These are phyloP conservation scores for Heimioporus sp. DNA, from an alignment of 768 basidiomycete genomes.

Conservation along the genomic window DNA sequence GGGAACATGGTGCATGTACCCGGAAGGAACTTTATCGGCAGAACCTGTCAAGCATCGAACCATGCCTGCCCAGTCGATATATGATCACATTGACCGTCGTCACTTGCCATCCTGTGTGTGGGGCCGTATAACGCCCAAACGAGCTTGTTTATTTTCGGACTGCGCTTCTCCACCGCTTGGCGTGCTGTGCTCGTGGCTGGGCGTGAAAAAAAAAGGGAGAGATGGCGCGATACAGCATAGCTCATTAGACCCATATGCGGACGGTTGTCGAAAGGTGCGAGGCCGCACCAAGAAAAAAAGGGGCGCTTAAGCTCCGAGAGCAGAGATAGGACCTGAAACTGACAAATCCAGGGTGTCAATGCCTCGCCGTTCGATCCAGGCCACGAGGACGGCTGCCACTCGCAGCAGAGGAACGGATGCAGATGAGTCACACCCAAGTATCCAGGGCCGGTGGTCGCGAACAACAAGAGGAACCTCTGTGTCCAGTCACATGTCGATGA, in stretches of 20 bases:
- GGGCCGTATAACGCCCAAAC: slow-evolving; percentile 8
- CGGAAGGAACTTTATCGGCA: slow-evolving; percentile 6
- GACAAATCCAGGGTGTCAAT: slow-evolving; percentile 21
- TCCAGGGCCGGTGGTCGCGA: neutral
- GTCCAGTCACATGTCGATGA: too few relatives aligned
- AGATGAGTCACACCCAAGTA: neutral
- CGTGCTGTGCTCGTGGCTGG: slow-evolving; percentile 18
- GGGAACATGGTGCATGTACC: neutral
- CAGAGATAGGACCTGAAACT: slow-evolving; percentile 14
- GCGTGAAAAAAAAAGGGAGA: neutral
- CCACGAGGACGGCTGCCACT: slow-evolving; percentile 14
- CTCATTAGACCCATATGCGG: slow-evolving; percentile 2
- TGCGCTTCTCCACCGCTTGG: slow-evolving; percentile 11
- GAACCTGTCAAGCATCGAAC: neutral
- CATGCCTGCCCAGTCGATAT: neutral
- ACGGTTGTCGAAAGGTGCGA: slow-evolving; percentile 3
- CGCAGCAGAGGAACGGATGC: neutral
- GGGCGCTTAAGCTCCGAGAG: slow-evolving; percentile 34
- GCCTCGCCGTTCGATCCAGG: neutral
- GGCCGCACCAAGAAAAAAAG: slow-evolving; percentile 21
- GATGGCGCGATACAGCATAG: neutral
- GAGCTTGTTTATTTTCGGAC: slow-evolving; percentile 15
- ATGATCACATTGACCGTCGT: slow-evolving; percentile 2
- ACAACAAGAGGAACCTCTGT: too few relatives aligned
- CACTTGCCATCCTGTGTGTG: slow-evolving; percentile 23